Evolutionary conservation across 2,329 filamentous ascomycete species (phyloP), one percentile per base, ranked within the genome.

Genomic region (Trichoderma sp.): DNA sequence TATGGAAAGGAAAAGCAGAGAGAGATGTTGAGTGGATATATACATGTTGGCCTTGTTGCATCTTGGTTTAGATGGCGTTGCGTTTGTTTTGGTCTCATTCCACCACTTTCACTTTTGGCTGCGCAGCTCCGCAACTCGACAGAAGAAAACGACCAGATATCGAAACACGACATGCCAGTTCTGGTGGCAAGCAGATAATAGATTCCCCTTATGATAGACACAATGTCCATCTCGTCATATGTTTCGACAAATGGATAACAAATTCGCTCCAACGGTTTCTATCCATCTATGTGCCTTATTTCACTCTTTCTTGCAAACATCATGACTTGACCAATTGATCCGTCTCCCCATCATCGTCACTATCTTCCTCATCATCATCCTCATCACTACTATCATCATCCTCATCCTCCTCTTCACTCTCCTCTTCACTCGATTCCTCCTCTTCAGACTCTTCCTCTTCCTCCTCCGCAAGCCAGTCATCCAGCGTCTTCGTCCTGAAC

Each of bases 391-490:
- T 34, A 34, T 83, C 80, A 1, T 82, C 82, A 4, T 84, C 82
- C 1, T 83, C 82, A 0, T 82, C 82, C 7, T 84, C 82, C 2
- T 83, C 82, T 0, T 83, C 81, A 0, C 81, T 81, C 0, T 83
- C 83, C 0, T 81, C 81, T 0, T 82, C 82, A 0, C 81, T 81
- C 0, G 83, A 82, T 2, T 81, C 81, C 1, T 82, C 83, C 2
- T 81, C 82, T 26, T 84, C 82, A 10, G 82, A 81, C 12, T 84
- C 84, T 1, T 82, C 85, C n/a, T 82, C 83, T 30, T 81, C 82
- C 17, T 87, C 85, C 72, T 92, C 90, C 5, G 89, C 92, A 64
- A 98, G 81, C 93, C 95, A 98, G 75, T 97, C 92, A 79, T 98
- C 93, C 68, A 99, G 79, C 21, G 89, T 92, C 83, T 96, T 97